Base-by-base conservation (phyloP, 768 basidiomycete genomes). In the Suillus subaureus region DNA sequence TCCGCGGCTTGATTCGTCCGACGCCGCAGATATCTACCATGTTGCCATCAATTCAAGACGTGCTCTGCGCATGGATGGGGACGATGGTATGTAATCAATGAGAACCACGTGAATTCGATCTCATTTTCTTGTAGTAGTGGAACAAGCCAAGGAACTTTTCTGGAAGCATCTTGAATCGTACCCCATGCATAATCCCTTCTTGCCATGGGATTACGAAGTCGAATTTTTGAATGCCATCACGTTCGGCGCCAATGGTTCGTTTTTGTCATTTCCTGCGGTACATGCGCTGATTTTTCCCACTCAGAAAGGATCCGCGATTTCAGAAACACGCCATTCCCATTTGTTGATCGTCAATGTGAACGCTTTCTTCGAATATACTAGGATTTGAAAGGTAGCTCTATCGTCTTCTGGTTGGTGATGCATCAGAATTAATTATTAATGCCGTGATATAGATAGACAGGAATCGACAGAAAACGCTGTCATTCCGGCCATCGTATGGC, bases 311-410 rank as follows among this genome's bases (percentile, higher is more conserved):
- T 72, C 4, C 52, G 71, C n/a, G 67, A 71, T n/a, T 62, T 52
- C 40, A 69, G 66, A 40, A 67, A 70, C 1, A 74, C 73, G 8
- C 55, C 67, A 12, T 74, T 72, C 39, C 71, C 73, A 15, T 74
- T 67, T 62, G 69, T 60, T 12, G 71, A 72, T 47, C 37, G 62
- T 7, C 71, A n/a, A 55, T 35, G 42, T 16, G 37, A 66, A 49
- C 63, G 33, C 7, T 62, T 71, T 40, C 33, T 73, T 8, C 67
- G 66, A 18, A 62, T 74, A 28, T 74, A 74, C 61, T 42, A 62
- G 2, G 69, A 71, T 35, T 54, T 74, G 51, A 66, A 69, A 60
- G 67, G 70, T 71, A 40, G 26, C 28, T 55, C 7, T 57, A 11
- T 51, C 43, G 26, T 23, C 4, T 63, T 47, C 15, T 35, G 21